Evolutionary conservation across 441 rosid species (phyloP).

Genomic region (Hypseocharis bilobata): DNA sequence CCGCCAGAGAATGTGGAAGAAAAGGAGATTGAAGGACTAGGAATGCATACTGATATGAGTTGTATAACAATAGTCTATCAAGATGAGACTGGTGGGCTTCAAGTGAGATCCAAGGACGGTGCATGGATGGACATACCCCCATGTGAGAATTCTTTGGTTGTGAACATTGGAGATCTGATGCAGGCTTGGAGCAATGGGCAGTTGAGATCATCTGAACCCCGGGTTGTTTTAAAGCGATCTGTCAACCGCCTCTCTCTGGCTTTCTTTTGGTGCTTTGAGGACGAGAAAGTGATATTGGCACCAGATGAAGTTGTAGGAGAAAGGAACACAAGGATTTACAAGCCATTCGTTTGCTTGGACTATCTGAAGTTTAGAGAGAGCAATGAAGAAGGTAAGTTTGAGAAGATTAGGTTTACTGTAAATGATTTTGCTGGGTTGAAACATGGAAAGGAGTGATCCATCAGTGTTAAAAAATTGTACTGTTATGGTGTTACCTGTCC

Average conservation of each 20-base stretch:
- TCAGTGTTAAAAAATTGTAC: not conserved
- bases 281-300: constrained; percentile 48
- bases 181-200: constrained; percentile 69
- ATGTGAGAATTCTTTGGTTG: constrained; percentile 39
- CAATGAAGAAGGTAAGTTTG: constrained; percentile 57
- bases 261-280: constrained; percentile 61
- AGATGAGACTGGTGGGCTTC: constrained; percentile 59
- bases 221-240: constrained; percentile 40
- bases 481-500: not conserved
- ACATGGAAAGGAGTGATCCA: constrained; percentile 7
- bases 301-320: constrained; percentile 49
- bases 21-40: constrained; percentile 56
- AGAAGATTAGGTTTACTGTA: constrained; percentile 50
- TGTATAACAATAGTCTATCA: constrained; percentile 64
- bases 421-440: constrained; percentile 52
- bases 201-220: constrained; percentile 62
- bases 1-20: constrained; percentile 40
- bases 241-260: constrained; percentile 46
- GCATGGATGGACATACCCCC: constrained; percentile 57
- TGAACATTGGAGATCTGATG: constrained; percentile 65
- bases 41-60: constrained; percentile 76
- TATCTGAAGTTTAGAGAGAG: constrained; percentile 55
- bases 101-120: constrained; percentile 58
- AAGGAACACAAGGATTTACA: constrained; percentile 36
- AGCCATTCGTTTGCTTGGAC: constrained; percentile 44